Evolutionary conservation across 257 asterid genomes (phyloP).

Genomic region (Henckelia pumila): DNA sequence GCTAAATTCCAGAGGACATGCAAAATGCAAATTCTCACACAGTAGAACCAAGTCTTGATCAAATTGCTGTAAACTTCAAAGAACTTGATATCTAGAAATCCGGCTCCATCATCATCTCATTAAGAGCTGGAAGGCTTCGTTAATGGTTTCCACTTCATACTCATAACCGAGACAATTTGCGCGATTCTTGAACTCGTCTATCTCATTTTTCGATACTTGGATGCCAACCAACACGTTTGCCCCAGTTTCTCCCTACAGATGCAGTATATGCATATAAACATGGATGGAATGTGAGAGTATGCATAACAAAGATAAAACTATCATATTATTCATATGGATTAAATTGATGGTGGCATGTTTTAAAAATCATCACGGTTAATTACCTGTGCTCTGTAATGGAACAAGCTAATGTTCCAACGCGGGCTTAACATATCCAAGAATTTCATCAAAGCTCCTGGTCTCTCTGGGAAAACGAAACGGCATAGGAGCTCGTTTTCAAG

Average conservation of each 20-base stretch:
- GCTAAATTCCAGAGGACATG: background rate
- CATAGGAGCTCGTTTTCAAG: slow-evolving; percentile 80
- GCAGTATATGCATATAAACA: background rate
- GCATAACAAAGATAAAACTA: background rate
- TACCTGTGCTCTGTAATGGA: slow-evolving; percentile 97
- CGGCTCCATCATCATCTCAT: slow-evolving; percentile 43
- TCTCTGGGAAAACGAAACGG: slow-evolving; percentile 87
- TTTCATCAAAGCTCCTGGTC: slow-evolving; percentile 86
- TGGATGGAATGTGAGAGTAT: slow-evolving; percentile 13
- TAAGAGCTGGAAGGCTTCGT: slow-evolving; percentile 68
- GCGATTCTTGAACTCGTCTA: slow-evolving; percentile 57
- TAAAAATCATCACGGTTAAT: slow-evolving; percentile 8
- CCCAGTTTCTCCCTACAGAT: slow-evolving; percentile 77
- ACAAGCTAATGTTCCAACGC: slow-evolving; percentile 93
- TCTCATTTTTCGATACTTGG: slow-evolving; percentile 65
- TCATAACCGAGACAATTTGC: slow-evolving; percentile 75
- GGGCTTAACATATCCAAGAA: slow-evolving; percentile 89
- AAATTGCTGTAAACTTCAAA: background rate
- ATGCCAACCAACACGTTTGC: slow-evolving; percentile 95
- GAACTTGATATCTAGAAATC: background rate
- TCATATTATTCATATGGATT: background rate
- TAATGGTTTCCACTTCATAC: slow-evolving; percentile 63
- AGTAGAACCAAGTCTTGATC: background rate
- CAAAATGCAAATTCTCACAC: background rate
- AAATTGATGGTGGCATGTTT: background rate